Base-by-base conservation (phyloP, 2,329 filamentous ascomycete genomes). In the Teratosphaeria zuluensis region DNA sequence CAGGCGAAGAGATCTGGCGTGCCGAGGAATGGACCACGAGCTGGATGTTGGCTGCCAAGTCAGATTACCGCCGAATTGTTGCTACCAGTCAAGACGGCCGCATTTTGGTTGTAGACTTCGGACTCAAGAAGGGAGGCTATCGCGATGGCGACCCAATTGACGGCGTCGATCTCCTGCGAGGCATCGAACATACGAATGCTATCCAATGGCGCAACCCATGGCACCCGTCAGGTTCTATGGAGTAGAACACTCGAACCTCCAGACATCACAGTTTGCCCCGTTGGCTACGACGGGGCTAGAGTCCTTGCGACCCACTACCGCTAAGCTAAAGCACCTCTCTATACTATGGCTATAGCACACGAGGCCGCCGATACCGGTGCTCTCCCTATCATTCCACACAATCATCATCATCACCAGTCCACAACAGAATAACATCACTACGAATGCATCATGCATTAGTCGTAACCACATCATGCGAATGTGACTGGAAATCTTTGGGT, bases 31-130 rank as follows among this genome's bases (percentile, higher is more conserved):
- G 92, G 91, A 95, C 96, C 59, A 87, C 88, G 11, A 95, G 90
- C 74, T 99, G 94, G 94, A 95, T 99, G 69, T 77, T 99, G 60
- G 92, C 90, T 63, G 94, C 94, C 56, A 96, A 96, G 80, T 92
- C 89, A 63, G 92, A 99, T 71, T 97, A 97, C 74, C 82, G 92
- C 60, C 85, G 94, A 62, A 94, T 99, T 63, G 89, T 99, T 62
- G 94, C 90, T 67, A 95, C 92, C 0, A 94, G 92, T 55, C 94
- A 99, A 74, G 92, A 96, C 69, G 89, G 92, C 35, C 87, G 95
- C 70, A 91, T 95, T 56, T 77, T 97, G 59, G 88, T 99, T 61
- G 87, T 97, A 80, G 94, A 99, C 76, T 99, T 97, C 76, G 94
- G 84, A 19, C 56, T 64, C 32, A 52, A 60, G 51, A 64, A 64